Percentiles rank a stretch among this genome's conserved stretches.
phyloP scores from a whole-genome alignment of 2,329 filamentous ascomycete genomes.

The Aureobasidium leucospermi region DNA sequence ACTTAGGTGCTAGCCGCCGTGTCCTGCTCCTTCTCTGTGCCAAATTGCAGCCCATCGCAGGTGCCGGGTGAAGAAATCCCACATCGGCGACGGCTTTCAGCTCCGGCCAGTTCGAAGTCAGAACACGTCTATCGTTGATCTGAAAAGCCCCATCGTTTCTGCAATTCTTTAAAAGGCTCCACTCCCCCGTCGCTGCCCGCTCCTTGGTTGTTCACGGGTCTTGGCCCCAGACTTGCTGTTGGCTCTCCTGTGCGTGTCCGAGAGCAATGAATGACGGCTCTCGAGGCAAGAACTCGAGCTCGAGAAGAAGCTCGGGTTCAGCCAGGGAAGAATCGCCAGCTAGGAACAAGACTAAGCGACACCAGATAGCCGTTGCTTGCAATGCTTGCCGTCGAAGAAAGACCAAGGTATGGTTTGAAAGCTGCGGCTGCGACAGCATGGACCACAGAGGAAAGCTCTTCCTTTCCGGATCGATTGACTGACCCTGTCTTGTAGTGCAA shows the following conservation, averaged over 20 bases:
- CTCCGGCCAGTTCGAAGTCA: not conserved
- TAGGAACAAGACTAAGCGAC: slow-evolving; percentile 9
- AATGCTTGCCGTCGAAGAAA: slow-evolving; percentile 14
- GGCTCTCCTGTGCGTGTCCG: not conserved
- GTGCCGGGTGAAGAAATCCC: not conserved
- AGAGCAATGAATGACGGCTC: not conserved
- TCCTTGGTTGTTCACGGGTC: not conserved
- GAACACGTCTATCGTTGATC: not conserved
- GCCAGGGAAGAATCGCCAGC: slow-evolving; percentile 12
- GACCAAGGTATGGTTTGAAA: slow-evolving; percentile 3
- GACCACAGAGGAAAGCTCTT: not conserved
- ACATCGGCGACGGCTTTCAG: not conserved
- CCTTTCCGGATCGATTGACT: not conserved
- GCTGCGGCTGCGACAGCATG: not conserved
- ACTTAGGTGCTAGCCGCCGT: not conserved
- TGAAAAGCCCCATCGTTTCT: not conserved
- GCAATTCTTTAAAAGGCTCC: not conserved
- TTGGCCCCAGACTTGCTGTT: not conserved
- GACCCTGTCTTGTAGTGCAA: slow-evolving; percentile 4
- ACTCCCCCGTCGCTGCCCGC: not conserved
- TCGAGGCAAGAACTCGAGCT: slow-evolving; percentile 7
- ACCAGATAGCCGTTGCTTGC: slow-evolving; percentile 14
- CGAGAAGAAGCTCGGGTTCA: slow-evolving; percentile 24
- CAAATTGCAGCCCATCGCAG: not conserved
- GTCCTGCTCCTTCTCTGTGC: not conserved